Conservation (phyloP, 805 yeast genomes). For the Yamadazyma insecticola region DNA sequence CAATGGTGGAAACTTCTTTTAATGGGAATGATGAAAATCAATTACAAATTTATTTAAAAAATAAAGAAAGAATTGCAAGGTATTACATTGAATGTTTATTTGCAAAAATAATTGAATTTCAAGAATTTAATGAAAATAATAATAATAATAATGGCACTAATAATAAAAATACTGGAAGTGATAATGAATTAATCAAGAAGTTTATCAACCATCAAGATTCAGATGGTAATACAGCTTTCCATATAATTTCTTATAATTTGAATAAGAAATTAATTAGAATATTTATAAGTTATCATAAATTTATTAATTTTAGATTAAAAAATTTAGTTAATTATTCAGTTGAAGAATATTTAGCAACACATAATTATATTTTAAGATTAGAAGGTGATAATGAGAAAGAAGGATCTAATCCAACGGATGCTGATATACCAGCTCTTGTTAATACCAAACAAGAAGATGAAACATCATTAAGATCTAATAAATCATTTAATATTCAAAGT, state of each 20-base stretch:
- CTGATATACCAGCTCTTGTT: not conserved
- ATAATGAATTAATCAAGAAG: conserved; percentile 27
- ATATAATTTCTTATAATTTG: conserved; percentile 80
- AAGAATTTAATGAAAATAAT: conserved; percentile 15
- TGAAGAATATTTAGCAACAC: conserved; percentile 38
- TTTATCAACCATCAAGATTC: conserved; percentile 85
- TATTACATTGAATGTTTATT: conserved; percentile 37
- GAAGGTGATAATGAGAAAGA: conserved; percentile 14
- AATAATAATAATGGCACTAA: not conserved
- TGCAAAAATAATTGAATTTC: conserved; percentile 26
- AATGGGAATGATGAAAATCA: conserved; percentile 12
- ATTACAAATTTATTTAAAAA: conserved; percentile 15
- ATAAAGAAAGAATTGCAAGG: conserved; percentile 32
- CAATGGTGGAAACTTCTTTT: conserved; percentile 3
- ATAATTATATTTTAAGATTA: conserved; percentile 22
- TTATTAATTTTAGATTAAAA: conserved; percentile 40
- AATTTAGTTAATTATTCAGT: conserved; percentile 43
- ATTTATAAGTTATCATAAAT: conserved; percentile 79
- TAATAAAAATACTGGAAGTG: conserved; percentile 7
- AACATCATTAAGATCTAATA: not conserved
- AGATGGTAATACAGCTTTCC: conserved; percentile 93
- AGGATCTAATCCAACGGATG: conserved; percentile 2
- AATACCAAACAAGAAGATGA: not conserved
- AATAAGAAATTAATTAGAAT: conserved; percentile 73
- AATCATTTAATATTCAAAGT: conserved; percentile 18